These are phyloP conservation scores for Piloderma croceum DNA, from an alignment of 768 basidiomycete genomes.

Conservation along the genomic window DNA sequence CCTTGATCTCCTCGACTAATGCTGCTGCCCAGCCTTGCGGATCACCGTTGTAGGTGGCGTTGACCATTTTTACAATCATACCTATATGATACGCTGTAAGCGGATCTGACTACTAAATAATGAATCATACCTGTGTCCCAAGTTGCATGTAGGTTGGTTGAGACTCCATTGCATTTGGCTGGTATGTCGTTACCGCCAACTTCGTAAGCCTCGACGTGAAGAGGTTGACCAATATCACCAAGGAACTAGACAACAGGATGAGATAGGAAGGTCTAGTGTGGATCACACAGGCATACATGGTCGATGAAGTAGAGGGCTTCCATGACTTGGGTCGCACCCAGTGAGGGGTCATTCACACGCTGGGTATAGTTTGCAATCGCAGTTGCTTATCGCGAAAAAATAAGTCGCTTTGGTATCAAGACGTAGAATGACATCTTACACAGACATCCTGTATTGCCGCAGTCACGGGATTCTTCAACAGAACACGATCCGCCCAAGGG, in stretches of 20 bases:
- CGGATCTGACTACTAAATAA: neutral
- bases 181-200: conserved; percentile 41
- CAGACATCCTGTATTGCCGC: conserved; percentile 29
- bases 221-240: conserved; percentile 46
- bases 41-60: conserved; percentile 14
- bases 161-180: conserved; percentile 34
- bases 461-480: conserved; percentile 42
- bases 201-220: conserved; percentile 41
- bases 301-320: conserved; percentile 52
- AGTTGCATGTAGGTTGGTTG: conserved; percentile 39
- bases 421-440: conserved; percentile 10
- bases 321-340: conserved; percentile 38
- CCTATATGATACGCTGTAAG: conserved; percentile 24
- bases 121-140: conserved; percentile 14
- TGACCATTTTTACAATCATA: conserved; percentile 14
- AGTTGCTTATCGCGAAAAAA: conserved; percentile 29
- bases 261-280: conserved; percentile 1
- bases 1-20: conserved; percentile 38
- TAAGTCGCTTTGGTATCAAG: neutral
- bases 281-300: conserved; percentile 14
- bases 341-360: conserved; percentile 38
- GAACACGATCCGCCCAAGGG: conserved; percentile 45
- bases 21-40: conserved; percentile 30
- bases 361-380: conserved; percentile 56
- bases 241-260: conserved; percentile 25